phyloP scores from a whole-genome alignment of 192 early-diverging fungal genomes.

The Chytriomyces hyalinus region DNA sequence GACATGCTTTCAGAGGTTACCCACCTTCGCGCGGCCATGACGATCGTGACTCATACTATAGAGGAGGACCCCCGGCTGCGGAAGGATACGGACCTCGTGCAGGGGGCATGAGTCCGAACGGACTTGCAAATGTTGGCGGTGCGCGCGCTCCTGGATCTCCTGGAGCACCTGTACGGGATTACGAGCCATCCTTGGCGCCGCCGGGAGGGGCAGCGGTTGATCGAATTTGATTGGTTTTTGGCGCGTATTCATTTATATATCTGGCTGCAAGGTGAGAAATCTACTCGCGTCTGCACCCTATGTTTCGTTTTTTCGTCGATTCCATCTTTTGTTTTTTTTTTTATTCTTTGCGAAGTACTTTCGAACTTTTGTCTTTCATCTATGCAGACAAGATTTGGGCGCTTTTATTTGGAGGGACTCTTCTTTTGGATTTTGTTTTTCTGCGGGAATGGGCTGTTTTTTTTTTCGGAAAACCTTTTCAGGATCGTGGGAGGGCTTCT shows the following conservation, averaged over 20 bases:
- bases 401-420: neutral
- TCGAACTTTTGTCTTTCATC: neutral
- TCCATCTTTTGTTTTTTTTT: neutral
- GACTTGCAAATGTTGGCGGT: slow-evolving; percentile 3
- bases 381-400: neutral
- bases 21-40: slow-evolving; percentile 5
- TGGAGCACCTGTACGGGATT: neutral
- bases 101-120: neutral
- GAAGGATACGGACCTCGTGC: neutral
- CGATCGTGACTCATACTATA: slow-evolving; percentile 23
- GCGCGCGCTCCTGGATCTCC: neutral
- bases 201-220: no score
- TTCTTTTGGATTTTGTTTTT: neutral
- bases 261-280: neutral
- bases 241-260: neutral
- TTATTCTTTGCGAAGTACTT: neutral
- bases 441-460: neutral
- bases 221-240: no score
- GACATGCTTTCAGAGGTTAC: slow-evolving; percentile 23
- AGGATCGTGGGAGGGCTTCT: neutral
- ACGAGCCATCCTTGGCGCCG: neutral
- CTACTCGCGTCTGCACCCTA: neutral
- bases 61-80: slow-evolving; percentile 18
- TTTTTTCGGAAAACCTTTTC: neutral
- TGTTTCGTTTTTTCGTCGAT: neutral